Evolutionary conservation across 176 grass and related monocot genomes (phyloP).

Genomic region (Carex cristatella): DNA sequence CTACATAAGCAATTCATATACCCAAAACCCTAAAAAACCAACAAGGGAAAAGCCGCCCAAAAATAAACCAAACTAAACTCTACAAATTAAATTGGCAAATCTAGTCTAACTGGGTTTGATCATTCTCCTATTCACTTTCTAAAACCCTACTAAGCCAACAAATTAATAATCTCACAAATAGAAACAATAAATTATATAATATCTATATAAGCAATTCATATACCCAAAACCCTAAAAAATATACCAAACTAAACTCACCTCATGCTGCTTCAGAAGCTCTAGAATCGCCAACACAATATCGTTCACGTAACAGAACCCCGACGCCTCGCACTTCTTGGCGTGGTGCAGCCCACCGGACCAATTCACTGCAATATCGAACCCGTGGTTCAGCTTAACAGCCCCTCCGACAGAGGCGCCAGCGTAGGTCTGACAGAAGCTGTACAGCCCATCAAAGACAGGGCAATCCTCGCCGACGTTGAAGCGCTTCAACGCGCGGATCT

Average conservation of each 20-base stretch:
- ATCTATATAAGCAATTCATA: not conserved
- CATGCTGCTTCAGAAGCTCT: slow-evolving; percentile 61
- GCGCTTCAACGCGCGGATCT: slow-evolving; percentile 49
- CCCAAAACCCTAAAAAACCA: not conserved
- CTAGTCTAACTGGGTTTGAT: not conserved
- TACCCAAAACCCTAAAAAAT: not conserved
- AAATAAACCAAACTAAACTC: not conserved
- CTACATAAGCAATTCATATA: not conserved
- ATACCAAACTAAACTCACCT: slow-evolving; percentile 34
- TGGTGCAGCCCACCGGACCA: slow-evolving; percentile 83
- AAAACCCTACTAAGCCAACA: not conserved
- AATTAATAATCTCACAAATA: not conserved
- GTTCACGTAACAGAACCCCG: slow-evolving; percentile 88
- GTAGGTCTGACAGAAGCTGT: slow-evolving; percentile 87
- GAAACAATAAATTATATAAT: not conserved
- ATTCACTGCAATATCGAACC: slow-evolving; percentile 80
- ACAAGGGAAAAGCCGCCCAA: not conserved
- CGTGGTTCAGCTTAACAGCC: slow-evolving; percentile 72
- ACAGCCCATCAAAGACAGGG: slow-evolving; percentile 77
- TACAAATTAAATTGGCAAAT: not conserved
- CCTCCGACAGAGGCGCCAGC: slow-evolving; percentile 65
- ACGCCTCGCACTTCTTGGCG: slow-evolving; percentile 75
- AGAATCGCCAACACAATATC: slow-evolving; percentile 86
- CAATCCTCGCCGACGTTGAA: slow-evolving; percentile 92
- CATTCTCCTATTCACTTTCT: not conserved